phyloP scores from a whole-genome alignment of 192 early-diverging fungal genomes.

The Mortierella claussenii region DNA sequence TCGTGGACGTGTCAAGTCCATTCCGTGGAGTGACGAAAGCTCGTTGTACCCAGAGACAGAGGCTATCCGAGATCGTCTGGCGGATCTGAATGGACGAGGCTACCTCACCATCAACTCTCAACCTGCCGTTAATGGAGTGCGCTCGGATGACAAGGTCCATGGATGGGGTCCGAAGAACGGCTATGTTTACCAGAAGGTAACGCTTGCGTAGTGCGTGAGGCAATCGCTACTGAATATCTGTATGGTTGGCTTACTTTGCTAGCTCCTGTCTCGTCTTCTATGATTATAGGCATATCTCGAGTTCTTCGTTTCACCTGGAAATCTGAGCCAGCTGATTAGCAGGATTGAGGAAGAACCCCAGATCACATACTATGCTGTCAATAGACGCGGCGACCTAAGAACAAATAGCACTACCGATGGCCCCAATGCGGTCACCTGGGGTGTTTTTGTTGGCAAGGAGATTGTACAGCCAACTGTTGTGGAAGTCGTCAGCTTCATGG shows the following conservation, averaged over 20 bases:
- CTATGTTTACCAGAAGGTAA: conserved; percentile 93
- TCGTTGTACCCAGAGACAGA: conserved; percentile 75
- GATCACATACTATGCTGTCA: conserved; percentile 94
- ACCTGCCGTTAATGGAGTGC: conserved; percentile 92
- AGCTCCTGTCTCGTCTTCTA: neutral
- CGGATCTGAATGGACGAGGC: conserved; percentile 77
- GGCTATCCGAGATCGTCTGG: conserved; percentile 75
- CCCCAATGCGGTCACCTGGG: conserved; percentile 98
- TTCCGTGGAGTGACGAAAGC: conserved; percentile 93
- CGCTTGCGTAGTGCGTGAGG: neutral
- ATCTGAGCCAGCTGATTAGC: conserved; percentile 76
- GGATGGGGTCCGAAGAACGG: conserved; percentile 99
- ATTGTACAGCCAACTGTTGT: conserved; percentile 97
- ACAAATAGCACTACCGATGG: conserved; percentile 89
- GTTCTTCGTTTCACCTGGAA: conserved; percentile 83
- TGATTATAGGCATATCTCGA: conserved; percentile 85
- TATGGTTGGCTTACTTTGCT: no score
- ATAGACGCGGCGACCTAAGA: conserved; percentile 83
- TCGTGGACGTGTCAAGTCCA: conserved; percentile 74
- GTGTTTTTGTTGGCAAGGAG: conserved; percentile 97
- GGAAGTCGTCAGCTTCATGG: conserved; percentile 90
- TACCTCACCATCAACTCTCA: conserved; percentile 96
- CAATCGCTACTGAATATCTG: neutral
- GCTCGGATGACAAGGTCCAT: conserved; percentile 74
- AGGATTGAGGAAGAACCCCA: conserved; percentile 72